Percentiles rank a stretch among this genome's conserved stretches.
phyloP scores from a whole-genome alignment of 2,329 filamentous ascomycete genomes.

The Biscogniauxia marginata region DNA sequence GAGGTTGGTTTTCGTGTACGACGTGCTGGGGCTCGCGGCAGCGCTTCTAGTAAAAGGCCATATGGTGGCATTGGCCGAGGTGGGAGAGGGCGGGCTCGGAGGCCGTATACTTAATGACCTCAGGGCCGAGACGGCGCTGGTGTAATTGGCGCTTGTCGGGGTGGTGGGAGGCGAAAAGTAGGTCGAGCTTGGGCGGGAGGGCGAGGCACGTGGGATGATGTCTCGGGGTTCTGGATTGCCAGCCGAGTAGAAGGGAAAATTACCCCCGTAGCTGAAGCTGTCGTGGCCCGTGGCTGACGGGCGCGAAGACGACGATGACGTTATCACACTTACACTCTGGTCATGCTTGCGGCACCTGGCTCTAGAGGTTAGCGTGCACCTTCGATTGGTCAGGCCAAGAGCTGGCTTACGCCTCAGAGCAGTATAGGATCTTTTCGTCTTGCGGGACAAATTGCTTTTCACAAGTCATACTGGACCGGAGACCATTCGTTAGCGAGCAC shows the following conservation, averaged over 20 bases:
- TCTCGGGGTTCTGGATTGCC: constrained; percentile 55
- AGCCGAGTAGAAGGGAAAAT: constrained; percentile 45
- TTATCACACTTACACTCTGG: constrained; percentile 38
- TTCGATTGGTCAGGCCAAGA: constrained; percentile 14
- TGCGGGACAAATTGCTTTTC: constrained; percentile 64
- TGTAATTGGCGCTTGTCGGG: constrained; percentile 44
- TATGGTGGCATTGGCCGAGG: constrained; percentile 41
- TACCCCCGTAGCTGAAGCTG: constrained; percentile 32
- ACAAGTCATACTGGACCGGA: constrained; percentile 58
- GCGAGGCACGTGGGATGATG: constrained; percentile 63
- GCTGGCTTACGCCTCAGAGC: constrained; percentile 58
- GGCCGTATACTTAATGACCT: constrained; percentile 54
- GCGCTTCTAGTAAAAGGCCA: constrained; percentile 56
- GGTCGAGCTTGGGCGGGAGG: constrained; percentile 57
- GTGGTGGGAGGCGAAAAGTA: constrained; percentile 55
- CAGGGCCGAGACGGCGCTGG: constrained; percentile 55
- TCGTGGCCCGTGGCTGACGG: constrained; percentile 30
- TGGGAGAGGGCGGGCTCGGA: constrained; percentile 56
- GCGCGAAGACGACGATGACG: constrained; percentile 26
- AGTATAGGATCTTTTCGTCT: constrained; percentile 59
- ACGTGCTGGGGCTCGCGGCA: constrained; percentile 51
- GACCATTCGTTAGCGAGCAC: constrained; percentile 27
- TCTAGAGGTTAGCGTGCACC: constrained; percentile 22
- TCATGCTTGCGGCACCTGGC: constrained; percentile 55
- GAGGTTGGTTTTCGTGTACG: constrained; percentile 45